Evolutionary conservation across 2,329 filamentous ascomycete species (phyloP), one percentile per base, ranked within the genome.

Genomic region (Penicillium polonicum): DNA sequence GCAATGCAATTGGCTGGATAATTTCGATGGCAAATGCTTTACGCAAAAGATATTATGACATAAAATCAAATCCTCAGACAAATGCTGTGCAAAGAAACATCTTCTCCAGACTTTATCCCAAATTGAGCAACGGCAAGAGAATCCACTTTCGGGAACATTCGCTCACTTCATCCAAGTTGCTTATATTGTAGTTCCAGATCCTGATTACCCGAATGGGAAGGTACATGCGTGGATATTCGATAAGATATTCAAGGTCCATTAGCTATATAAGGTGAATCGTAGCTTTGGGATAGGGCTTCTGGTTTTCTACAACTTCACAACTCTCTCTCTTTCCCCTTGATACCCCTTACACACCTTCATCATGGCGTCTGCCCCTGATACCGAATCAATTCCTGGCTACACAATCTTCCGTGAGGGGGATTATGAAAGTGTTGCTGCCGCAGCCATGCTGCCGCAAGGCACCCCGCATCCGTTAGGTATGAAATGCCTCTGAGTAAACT

Each of bases 381-480:
- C 65, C 43, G 64, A 64, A 31, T 66, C 66, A 51, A 65, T 67
- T 52, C 65, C 66, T 46, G 66, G 65, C 58, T 68, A 68, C 35
- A 68, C 65, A 31, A 68, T 68, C 51, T 68, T 68, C 61, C 64
- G 65, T 46, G 65, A 67, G 50, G 63, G 63, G 27, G 63, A 67
- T 58, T 68, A 68, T 61, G 65, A 68, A 15, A 68, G 64, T 44
- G 64, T 67, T 52, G 65, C 65, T 44, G 65, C 65, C 4, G 48
- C 62, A 44, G 64, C 64, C 4, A 65, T 67, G 64, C 56, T 66
- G 19, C 62, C 62, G 8, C 57, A 65, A 52, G 60, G 60, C 39
- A 61, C 54, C 27, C 61, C 65, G 21, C 65, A 68, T 57, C 65
- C 65, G 13, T 55, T 68, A 55, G 65, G 65, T 68, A 60, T 12